A percentile compares a stretch with the other conserved stretches of the same genome.
phyloP scores from a whole-genome alignment of 2,329 filamentous ascomycete genomes.

The Diaporthe citriasiana region DNA sequence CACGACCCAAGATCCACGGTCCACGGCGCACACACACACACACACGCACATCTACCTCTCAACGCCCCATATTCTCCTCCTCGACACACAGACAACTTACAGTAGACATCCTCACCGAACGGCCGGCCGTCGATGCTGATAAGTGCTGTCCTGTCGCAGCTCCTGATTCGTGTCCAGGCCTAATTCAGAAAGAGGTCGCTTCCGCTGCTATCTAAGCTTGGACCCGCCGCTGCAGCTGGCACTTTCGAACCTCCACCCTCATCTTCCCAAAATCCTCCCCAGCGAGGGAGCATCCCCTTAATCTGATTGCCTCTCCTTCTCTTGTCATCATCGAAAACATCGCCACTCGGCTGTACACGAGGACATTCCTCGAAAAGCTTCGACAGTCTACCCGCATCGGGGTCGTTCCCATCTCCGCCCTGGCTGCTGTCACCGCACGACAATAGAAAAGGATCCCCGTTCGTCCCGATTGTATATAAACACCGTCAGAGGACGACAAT shows the following conservation, averaged over 20 bases:
- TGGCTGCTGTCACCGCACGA: constrained; percentile 18
- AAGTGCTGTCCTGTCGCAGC: constrained; percentile 6
- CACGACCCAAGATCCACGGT: not conserved
- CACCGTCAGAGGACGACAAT: constrained; percentile 45
- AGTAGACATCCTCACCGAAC: constrained; percentile 18
- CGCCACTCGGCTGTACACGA: constrained; percentile 4
- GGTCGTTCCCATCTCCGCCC: constrained; percentile 2
- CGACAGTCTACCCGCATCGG: not conserved
- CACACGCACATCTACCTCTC: not conserved
- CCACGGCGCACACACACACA: constrained; percentile 8
- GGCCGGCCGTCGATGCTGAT: constrained; percentile 27
- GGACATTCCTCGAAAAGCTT: not conserved
- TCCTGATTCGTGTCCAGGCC: constrained; percentile 34
- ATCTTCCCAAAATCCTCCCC: constrained; percentile 29
- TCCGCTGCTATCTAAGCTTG: constrained; percentile 33
- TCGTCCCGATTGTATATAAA: constrained; percentile 24
- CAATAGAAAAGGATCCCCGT: constrained; percentile 10
- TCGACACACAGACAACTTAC: constrained; percentile 5
- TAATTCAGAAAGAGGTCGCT: constrained; percentile 25
- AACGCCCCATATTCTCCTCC: not conserved
- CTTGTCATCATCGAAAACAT: constrained; percentile 16
- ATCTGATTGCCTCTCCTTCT: constrained; percentile 8
- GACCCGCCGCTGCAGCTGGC: constrained; percentile 35
- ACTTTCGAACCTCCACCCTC: constrained; percentile 25
- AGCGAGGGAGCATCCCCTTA: constrained; percentile 26